These are phyloP conservation scores for Iodosphaeria phyllophila DNA, from an alignment of 2,329 filamentous ascomycete species.

Conservation along the genomic window DNA sequence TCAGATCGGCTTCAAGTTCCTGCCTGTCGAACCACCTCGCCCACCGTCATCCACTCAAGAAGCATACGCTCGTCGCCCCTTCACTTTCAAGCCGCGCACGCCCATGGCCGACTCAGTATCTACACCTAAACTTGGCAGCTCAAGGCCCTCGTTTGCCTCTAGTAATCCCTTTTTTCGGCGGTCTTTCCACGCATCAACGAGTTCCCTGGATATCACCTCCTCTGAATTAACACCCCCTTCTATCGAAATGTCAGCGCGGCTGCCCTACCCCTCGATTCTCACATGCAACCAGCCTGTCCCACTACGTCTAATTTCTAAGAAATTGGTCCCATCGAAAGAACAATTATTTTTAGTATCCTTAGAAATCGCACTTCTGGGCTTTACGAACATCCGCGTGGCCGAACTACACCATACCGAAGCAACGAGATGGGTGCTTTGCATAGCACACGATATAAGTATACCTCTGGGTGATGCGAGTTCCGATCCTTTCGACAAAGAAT, in stretches of 20 bases:
- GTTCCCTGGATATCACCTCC: too few relatives aligned
- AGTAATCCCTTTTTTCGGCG: too few relatives aligned
- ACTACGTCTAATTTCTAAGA: constrained; percentile 62
- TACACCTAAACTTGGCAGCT: constrained; percentile 33
- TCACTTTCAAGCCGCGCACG: constrained; percentile 29
- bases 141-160: constrained; percentile 39
- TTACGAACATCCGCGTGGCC: constrained; percentile 63
- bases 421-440: constrained; percentile 58
- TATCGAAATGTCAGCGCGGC: constrained; percentile 57
- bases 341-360: constrained; percentile 59
- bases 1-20: constrained; percentile 57
- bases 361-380: constrained; percentile 65
- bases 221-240: constrained; percentile 31
- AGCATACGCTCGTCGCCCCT: constrained; percentile 62
- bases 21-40: constrained; percentile 81
- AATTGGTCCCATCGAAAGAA: constrained; percentile 48
- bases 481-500: constrained; percentile 43
- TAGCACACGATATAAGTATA: constrained; percentile 51
- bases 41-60: constrained; percentile 50
- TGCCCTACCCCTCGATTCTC: constrained; percentile 74
- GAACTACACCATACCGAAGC: constrained; percentile 52
- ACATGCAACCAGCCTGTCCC: constrained; percentile 81
- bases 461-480: constrained; percentile 44
- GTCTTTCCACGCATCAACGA: too few relatives aligned
- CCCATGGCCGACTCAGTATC: constrained; percentile 10